These are phyloP conservation scores for Exophiala dermatitidis DNA, from an alignment of 2,329 filamentous ascomycete genomes.

Conservation along the genomic window DNA sequence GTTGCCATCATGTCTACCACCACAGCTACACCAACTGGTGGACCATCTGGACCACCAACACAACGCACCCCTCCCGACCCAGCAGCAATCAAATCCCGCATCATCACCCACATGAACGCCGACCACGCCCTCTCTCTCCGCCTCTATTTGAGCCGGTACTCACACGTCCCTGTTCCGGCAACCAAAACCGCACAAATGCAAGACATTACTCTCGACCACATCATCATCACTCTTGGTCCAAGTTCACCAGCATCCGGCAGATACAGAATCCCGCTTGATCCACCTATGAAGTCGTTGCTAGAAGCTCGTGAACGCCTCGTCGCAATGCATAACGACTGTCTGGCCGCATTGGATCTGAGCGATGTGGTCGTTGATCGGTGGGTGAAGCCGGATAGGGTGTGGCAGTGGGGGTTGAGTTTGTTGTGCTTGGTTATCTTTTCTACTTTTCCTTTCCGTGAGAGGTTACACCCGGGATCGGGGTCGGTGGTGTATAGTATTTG, in stretches of 20 bases:
- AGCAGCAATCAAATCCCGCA: constrained; percentile 39
- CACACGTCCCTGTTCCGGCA: constrained; percentile 45
- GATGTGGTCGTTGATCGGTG: constrained; percentile 50
- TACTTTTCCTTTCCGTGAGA: constrained; percentile 46
- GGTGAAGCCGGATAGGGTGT: constrained; percentile 35
- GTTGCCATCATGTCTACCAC: neutral
- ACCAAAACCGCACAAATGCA: constrained; percentile 49
- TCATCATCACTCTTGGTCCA: constrained; percentile 50
- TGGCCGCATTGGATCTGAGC: constrained; percentile 54
- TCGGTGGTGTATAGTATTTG: constrained; percentile 39
- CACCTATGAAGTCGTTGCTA: constrained; percentile 59
- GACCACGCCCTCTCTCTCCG: constrained; percentile 69
- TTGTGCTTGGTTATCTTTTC: constrained; percentile 44
- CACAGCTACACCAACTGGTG: neutral
- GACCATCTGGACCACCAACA: neutral
- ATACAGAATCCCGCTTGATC: constrained; percentile 56
- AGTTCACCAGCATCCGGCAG: constrained; percentile 33
- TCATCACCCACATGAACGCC: constrained; percentile 79
- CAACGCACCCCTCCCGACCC: constrained; percentile 10
- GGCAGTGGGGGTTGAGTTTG: constrained; percentile 10
- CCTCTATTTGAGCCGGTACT: constrained; percentile 70
- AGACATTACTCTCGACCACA: constrained; percentile 56
- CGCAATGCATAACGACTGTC: constrained; percentile 59
- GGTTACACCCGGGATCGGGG: constrained; percentile 47
- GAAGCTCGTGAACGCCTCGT: constrained; percentile 66